Conservation (phyloP, 208 protist genomes). For the Wallacemonas sp. region DNA sequence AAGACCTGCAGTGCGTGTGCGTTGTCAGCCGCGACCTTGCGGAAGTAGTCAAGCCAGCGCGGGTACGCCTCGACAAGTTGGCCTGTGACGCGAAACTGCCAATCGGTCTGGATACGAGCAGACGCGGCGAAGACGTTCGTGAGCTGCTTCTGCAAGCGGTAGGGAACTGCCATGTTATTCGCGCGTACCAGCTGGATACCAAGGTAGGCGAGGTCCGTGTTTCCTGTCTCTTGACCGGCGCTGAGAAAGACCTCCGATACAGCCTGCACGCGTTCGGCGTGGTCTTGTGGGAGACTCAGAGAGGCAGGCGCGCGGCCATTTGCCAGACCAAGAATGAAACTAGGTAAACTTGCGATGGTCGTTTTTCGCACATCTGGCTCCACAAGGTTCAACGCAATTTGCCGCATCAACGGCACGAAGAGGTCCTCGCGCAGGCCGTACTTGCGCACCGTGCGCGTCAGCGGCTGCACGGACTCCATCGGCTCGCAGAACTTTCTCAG, state of each 20-base stretch:
- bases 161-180: conserved; percentile 72
- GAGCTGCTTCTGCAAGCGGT: conserved; percentile 78
- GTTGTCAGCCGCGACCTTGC: conserved; percentile 57
- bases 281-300: conserved; percentile 49
- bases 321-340: conserved; percentile 71
- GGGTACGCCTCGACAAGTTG: conserved; percentile 56
- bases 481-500: conserved; percentile 43
- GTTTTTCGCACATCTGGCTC: conserved; percentile 45
- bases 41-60: conserved; percentile 72
- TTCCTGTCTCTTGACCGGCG: conserved; percentile 75
- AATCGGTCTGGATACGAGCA: conserved; percentile 79
- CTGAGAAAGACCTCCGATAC: conserved; percentile 71
- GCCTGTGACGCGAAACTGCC: conserved; percentile 70
- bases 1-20: conserved; percentile 25
- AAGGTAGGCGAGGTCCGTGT: conserved; percentile 80
- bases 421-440: conserved; percentile 60
- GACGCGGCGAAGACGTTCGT: conserved; percentile 82
- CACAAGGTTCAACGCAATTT: conserved; percentile 72
- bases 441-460: conserved; percentile 52
- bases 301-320: conserved; percentile 71
- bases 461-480: conserved; percentile 61
- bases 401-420: conserved; percentile 69
- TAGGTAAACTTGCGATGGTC: conserved; percentile 57
- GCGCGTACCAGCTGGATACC: conserved; percentile 82
- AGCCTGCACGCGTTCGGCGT: conserved; percentile 41